Base-by-base conservation (phyloP, 1,284 basidiomycete species). In the Papiliotrema terrestris region DNA sequence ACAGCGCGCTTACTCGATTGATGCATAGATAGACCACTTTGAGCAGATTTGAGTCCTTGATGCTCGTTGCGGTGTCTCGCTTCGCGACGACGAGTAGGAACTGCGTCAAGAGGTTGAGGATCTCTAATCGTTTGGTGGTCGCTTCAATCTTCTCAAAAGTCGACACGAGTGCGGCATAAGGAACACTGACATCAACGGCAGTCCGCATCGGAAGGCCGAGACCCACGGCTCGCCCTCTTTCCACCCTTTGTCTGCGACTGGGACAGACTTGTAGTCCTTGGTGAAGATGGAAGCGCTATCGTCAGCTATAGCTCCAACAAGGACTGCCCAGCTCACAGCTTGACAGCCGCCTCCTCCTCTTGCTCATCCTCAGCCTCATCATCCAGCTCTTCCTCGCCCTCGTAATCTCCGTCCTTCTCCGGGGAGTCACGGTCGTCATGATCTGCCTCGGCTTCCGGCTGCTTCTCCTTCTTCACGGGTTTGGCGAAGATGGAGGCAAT, bases 11-110 rank as follows among this genome's bases (percentile, higher is more conserved):
- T 71, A 95, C 92, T 58, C 94, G 81, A 71, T 99, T 99, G 74
- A 98, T 97, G 72, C 95, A 98, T 2, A 99, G 83, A 69, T 99
- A 99, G 2, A 98, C 88, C 0, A 87, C 84, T 68, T 92, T 89
- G 14, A 98, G 81, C 26, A 99, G 82, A 59, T 90, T 89, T 36
- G 89, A 71, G 32, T 60, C 58, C 49, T 70, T 71, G n/a, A 66
- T 66, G 3, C 64, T 65, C 1, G 63, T 68, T 1, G 68, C 64
- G 8, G 69, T 72, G 49, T 75, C 75, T 26, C 75, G 82, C 69
- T 87, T 84, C 49, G 98, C 94, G 42, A 98, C 92, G 13, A 94
- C 84, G 3, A 92, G 79, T 38, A 98, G 81, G 71, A 98, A 91
- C 1, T 88, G 82, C 0, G 92, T 98, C 25, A 98, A 82, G 58